Evolutionary conservation across 441 rosid species (phyloP).

Genomic region (Gossypium schwendimanii): DNA sequence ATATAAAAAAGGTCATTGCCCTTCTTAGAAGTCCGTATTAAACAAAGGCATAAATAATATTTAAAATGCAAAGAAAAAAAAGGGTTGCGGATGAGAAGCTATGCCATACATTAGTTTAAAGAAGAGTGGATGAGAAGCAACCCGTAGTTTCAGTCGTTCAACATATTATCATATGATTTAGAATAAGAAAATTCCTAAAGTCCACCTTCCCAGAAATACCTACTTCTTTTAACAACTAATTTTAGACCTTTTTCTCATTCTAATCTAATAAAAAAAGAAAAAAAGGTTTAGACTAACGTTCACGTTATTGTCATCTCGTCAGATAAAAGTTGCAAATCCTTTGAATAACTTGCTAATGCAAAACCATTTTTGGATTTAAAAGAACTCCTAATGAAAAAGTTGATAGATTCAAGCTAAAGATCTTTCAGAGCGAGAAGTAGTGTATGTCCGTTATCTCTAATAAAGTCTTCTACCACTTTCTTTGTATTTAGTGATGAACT

Average conservation of each 20-base stretch:
- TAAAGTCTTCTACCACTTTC: neutral
- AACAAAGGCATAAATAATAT: conserved; percentile 10
- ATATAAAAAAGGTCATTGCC: neutral
- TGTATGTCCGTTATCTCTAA: conserved; percentile 30
- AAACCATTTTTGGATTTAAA: neutral
- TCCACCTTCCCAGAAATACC: conserved; percentile 5
- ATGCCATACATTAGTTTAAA: conserved; percentile 6
- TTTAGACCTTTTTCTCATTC: neutral
- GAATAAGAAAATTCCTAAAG: neutral
- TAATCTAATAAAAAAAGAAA: neutral
- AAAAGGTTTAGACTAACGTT: neutral
- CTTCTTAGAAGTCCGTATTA: conserved; percentile 18
- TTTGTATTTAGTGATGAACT: neutral
- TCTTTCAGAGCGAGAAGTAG: conserved; percentile 74
- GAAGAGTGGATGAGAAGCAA: neutral
- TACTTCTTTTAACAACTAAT: conserved; percentile 15
- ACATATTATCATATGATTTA: no score
- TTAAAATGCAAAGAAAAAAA: neutral
- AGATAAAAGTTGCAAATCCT: neutral
- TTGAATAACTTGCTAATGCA: neutral
- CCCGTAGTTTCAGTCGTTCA: neutral
- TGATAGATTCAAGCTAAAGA: conserved; percentile 71
- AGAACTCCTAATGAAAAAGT: conserved; percentile 15
- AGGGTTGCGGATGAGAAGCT: neutral
- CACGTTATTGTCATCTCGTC: neutral